These are phyloP conservation scores for Kluyveromyces siamensis DNA, from an alignment of 805 yeast species.

Conservation along the genomic window DNA sequence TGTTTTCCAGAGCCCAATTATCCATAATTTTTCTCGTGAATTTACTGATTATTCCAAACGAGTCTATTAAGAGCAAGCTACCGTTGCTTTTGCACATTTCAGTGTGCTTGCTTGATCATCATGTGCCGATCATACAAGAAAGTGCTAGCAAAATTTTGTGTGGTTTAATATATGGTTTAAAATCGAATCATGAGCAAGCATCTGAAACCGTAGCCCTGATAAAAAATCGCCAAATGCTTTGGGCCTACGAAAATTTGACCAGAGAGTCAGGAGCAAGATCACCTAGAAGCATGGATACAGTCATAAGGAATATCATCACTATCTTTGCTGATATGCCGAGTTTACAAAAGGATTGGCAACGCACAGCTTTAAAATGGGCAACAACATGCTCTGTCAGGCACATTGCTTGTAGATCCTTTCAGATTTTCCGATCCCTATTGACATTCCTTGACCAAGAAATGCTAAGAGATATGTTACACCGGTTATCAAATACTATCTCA, in stretches of 20 bases:
- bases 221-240: constrained; percentile 42
- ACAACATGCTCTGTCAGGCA: constrained; percentile 96
- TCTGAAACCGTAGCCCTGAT: constrained; percentile 49
- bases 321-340: constrained; percentile 43
- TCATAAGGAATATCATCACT: constrained; percentile 54
- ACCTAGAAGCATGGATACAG: constrained; percentile 73
- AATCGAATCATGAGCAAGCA: constrained; percentile 43
- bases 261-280: constrained; percentile 75
- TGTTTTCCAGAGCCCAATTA: constrained; percentile 80
- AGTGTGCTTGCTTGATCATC: constrained; percentile 80
- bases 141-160: constrained; percentile 72
- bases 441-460: constrained; percentile 75
- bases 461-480: constrained; percentile 88
- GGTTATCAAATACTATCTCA: constrained; percentile 86
- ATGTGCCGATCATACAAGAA: constrained; percentile 71
- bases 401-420: constrained; percentile 93
- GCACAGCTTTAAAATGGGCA: constrained; percentile 83
- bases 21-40: constrained; percentile 83
- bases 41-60: constrained; percentile 57
- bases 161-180: constrained; percentile 58
- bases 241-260: constrained; percentile 83
- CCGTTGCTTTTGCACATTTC: constrained; percentile 74
- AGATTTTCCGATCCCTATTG: constrained; percentile 77
- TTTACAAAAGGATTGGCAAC: constrained; percentile 78
- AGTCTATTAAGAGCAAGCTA: constrained; percentile 47